Percentiles rank a stretch among this genome's conserved stretches.
Evolutionary conservation across 2,329 filamentous ascomycete genomes (phyloP).

Genomic region (Fusarium mundagurra): DNA sequence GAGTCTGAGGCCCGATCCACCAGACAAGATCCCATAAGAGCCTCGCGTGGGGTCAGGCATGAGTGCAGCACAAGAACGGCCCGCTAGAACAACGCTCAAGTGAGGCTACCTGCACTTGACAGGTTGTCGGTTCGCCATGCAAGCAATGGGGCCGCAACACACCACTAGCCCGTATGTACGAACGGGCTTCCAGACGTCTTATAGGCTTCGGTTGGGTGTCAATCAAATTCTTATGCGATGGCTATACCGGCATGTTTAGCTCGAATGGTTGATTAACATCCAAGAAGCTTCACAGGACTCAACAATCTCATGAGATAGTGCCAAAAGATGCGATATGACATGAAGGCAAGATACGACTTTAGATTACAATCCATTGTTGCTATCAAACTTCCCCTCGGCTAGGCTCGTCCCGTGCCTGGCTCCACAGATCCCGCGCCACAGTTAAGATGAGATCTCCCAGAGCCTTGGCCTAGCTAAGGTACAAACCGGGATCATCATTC

Average conservation of each 20-base stretch:
- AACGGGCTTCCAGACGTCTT: constrained; percentile 28
- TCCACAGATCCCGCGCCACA: constrained; percentile 37
- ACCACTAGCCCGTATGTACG: constrained; percentile 22
- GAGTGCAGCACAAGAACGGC: constrained; percentile 39
- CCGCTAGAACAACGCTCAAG: constrained; percentile 22
- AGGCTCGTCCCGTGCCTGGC: constrained; percentile 42
- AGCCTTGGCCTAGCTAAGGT: constrained; percentile 14
- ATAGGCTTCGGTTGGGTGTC: constrained; percentile 18
- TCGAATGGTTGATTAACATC: neutral
- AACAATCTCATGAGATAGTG: neutral
- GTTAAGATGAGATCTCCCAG: constrained; percentile 33
- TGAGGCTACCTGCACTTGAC: constrained; percentile 42
- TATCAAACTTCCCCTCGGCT: constrained; percentile 19
- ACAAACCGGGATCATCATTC: constrained; percentile 15
- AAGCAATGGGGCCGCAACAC: constrained; percentile 42
- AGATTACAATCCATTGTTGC: neutral
- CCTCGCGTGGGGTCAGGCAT: constrained; percentile 44
- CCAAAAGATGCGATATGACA: neutral
- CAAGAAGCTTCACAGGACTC: neutral
- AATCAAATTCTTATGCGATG: constrained; percentile 6
- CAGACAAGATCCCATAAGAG: constrained; percentile 26
- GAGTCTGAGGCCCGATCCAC: constrained; percentile 30
- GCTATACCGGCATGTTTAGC: constrained; percentile 20
- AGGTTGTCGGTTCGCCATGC: constrained; percentile 44
- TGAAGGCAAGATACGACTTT: neutral